These are phyloP conservation scores for Protoeuglena noctilucae DNA, from an alignment of 139 green algal species.

Conservation along the genomic window DNA sequence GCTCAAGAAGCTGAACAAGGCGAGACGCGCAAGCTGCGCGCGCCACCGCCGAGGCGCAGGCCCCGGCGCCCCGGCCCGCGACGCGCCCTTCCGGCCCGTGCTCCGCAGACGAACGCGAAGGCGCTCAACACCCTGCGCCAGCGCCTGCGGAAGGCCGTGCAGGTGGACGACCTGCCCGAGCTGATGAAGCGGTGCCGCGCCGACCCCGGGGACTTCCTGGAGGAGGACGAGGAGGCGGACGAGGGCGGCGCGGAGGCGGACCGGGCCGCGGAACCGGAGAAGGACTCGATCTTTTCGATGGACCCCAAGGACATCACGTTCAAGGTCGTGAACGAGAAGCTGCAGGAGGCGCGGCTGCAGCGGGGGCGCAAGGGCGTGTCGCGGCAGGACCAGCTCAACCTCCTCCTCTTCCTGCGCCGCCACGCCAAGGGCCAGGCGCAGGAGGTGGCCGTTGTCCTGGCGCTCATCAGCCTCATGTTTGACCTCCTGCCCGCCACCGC, in stretches of 20 bases:
- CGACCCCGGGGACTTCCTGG: conserved; percentile 43
- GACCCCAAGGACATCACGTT: conserved; percentile 83
- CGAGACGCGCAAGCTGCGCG: not conserved
- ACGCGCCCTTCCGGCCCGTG: conserved; percentile 74
- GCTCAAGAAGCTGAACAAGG: not conserved
- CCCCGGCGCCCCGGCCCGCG: conserved; percentile 86
- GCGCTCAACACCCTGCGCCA: conserved; percentile 93
- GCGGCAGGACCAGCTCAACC: not conserved
- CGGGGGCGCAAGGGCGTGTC: conserved; percentile 48
- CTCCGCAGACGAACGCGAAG: conserved; percentile 65
- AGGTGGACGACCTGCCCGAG: conserved; percentile 28
- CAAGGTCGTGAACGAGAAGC: conserved; percentile 87
- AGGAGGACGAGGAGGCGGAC: conserved; percentile 32
- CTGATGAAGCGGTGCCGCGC: conserved; percentile 27
- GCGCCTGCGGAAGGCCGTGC: conserved; percentile 88
- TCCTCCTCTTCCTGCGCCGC: not conserved
- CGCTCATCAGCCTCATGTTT: conserved; percentile 82
- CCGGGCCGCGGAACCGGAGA: conserved; percentile 22
- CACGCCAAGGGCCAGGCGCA: conserved; percentile 42
- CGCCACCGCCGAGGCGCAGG: conserved; percentile 22
- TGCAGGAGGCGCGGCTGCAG: conserved; percentile 66
- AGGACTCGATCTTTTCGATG: conserved; percentile 35
- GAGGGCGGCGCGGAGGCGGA: conserved; percentile 25
- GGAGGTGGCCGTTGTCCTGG: conserved; percentile 39
- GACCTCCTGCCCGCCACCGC: conserved; percentile 71